phyloP scores from a whole-genome alignment of 1,139 yeast genomes.

The Saccharomyces hybrid region DNA sequence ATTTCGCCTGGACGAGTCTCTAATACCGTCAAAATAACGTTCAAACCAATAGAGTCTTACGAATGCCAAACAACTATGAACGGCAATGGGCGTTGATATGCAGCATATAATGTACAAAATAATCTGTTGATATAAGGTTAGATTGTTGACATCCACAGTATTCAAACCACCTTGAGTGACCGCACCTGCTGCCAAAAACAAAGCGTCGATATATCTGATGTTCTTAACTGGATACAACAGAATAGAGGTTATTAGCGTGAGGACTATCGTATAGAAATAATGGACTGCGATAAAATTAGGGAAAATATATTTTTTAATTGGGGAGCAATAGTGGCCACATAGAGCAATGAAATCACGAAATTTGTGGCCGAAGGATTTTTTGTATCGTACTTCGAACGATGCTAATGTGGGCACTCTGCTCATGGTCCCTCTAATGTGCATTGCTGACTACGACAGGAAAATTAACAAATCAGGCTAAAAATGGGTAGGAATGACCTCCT shows the following conservation, averaged over 20 bases:
- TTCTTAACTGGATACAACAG: conserved; percentile 67
- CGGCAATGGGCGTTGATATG: conserved; percentile 79
- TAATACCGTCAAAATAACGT: conserved; percentile 75
- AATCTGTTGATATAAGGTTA: conserved; percentile 72
- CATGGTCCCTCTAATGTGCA: conserved; percentile 15
- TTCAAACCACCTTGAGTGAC: conserved; percentile 90
- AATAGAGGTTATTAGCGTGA: conserved; percentile 59
- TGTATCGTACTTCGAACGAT: conserved; percentile 20
- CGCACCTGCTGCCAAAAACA: conserved; percentile 69
- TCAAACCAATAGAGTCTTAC: conserved; percentile 85
- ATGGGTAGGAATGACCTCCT: not conserved
- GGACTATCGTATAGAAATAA: conserved; percentile 52
- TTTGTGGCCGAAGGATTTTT: conserved; percentile 34
- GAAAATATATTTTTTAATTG: conserved; percentile 44
- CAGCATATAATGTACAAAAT: conserved; percentile 51
- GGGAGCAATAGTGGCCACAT: conserved; percentile 34
- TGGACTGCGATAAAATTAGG: conserved; percentile 79
- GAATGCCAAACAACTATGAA: conserved; percentile 71
- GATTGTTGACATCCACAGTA: conserved; percentile 56
- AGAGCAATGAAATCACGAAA: conserved; percentile 33
- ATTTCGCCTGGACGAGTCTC: conserved; percentile 61
- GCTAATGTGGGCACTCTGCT: conserved; percentile 24
- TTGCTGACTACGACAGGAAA: conserved; percentile 3
- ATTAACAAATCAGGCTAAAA: conserved; percentile 1
- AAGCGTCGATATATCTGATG: conserved; percentile 62